A percentile compares a stretch with the other conserved stretches of the same genome.
phyloP scores from a whole-genome alignment of 164 flowering plant species.

The Aristolochia contorta region DNA sequence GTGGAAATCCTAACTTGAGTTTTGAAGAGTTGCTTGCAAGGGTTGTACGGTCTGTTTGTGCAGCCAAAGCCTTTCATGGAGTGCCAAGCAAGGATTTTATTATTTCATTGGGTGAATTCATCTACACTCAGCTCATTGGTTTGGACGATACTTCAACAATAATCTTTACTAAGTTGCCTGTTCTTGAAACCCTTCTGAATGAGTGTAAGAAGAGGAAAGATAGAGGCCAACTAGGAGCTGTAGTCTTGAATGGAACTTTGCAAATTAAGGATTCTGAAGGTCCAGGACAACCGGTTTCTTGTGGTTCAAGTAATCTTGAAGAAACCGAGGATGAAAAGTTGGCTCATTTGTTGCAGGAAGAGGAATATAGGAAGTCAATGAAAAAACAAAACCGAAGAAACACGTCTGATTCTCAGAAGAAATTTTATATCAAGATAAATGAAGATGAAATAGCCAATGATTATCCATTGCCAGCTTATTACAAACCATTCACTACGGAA shows the following conservation, averaged over 20 bases:
- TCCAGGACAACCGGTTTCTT: constrained; percentile 9
- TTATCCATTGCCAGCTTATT: constrained; percentile 85
- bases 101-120: constrained; percentile 70
- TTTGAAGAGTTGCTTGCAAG: constrained; percentile 83
- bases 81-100: constrained; percentile 52
- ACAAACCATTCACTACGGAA: constrained; percentile 48
- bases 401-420: too few relatives aligned
- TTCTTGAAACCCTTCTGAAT: constrained; percentile 49
- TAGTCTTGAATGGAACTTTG: constrained; percentile 19
- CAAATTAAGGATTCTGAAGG: constrained; percentile 19
- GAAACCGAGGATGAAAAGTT: constrained; percentile 65
- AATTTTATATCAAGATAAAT: constrained; percentile 70
- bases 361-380: constrained; percentile 61
- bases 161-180: constrained; percentile 51
- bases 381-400: constrained; percentile 35
- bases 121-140: constrained; percentile 71
- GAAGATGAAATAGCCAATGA: constrained; percentile 95
- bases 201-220: constrained; percentile 33
- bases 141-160: constrained; percentile 56
- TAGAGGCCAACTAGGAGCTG: constrained; percentile 9
- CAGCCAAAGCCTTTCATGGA: constrained; percentile 46
- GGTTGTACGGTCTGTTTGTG: constrained; percentile 60
- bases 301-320: constrained; percentile 14
- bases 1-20: constrained; percentile 48
- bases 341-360: constrained; percentile 71